Evolutionary conservation across 768 basidiomycete genomes (phyloP), one percentile per base, ranked within the genome.

Genomic region (Rubroboletus pulcherrimus): DNA sequence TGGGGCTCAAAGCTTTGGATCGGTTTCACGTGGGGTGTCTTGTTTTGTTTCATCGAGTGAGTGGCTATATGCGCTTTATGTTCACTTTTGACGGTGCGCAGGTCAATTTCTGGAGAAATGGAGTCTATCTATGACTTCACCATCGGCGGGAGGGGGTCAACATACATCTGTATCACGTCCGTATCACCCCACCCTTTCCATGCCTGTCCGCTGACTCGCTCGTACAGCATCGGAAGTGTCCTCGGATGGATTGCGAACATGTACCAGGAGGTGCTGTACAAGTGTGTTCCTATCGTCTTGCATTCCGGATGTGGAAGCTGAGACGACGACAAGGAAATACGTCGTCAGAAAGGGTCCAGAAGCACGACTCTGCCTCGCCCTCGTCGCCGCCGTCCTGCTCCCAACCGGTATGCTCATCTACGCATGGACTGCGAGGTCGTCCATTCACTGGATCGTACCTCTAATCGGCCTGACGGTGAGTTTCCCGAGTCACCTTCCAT

Each of bases 11-110:
- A 89, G 85, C 64, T 87, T n/a, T 87, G 85, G 86, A 72, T 84
- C 31, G 83, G 84, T 49, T 83, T 92, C 55, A 78, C 81, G 0
- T 93, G 90, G 89, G 90, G 90, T 0, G 80, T 90, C 6, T 67
- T 86, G 21, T 93, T 81, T 63, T 84, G 82, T 51, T 72, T 91
- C 65, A 75, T 89, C 31, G 81, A 82, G 83, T 85, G 62, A 33
- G 73, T 49, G 44, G 9, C 11, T 26, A n/a, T 55, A 40, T 34
- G 37, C 42, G 30, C 31, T 5, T 26, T 26, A 19, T 15, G 4
- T 31, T 46, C 48, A 42, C 26, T 37, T 51, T 39, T 57, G 49
- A 70, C 5, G 2, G 3, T 14, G 11, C 8, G 6, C 61, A 84
- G 84, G 50, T 85, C 84, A 0, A 76, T 86, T 45, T 71, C 78